A percentile compares a stretch with the other conserved stretches of the same genome.
phyloP scores from a whole-genome alignment of 441 rosid genomes.

The Bocquillonia castaneifolia region DNA sequence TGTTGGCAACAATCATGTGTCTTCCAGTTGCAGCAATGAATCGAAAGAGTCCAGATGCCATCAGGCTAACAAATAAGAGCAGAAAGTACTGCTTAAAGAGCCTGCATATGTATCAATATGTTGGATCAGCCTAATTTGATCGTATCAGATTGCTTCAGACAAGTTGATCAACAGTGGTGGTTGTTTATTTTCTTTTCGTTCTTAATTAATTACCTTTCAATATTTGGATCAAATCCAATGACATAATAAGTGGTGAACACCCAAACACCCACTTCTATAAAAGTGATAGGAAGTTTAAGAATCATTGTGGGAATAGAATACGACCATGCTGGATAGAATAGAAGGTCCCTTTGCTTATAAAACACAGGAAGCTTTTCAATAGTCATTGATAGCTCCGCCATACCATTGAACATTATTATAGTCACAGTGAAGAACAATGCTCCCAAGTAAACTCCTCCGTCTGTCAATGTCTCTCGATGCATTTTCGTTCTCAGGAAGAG shows the following conservation, averaged over 20 bases:
- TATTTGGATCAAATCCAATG: constrained; percentile 62
- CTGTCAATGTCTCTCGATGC: constrained; percentile 38
- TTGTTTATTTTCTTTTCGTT: too few species aligned
- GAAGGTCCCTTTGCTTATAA: constrained; percentile 71
- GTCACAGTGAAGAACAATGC: constrained; percentile 52
- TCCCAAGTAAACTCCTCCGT: constrained; percentile 60
- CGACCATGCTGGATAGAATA: constrained; percentile 72
- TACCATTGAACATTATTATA: constrained; percentile 62
- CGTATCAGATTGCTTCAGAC: too few species aligned
- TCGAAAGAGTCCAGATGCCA: constrained; percentile 68
- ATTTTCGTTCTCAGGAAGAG: constrained; percentile 60
- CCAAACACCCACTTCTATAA: constrained; percentile 69
- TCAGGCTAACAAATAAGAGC: constrained; percentile 49
- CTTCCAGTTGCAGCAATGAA: constrained; percentile 58
- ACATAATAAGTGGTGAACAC: constrained; percentile 61
- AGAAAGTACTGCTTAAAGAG: constrained; percentile 58
- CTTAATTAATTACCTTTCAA: constrained; percentile 63
- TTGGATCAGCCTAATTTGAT: too few species aligned
- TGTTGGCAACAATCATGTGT: constrained; percentile 63
- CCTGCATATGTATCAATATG: too few species aligned
- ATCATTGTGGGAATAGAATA: constrained; percentile 75
- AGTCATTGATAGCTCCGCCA: constrained; percentile 66
- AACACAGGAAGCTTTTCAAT: constrained; percentile 75
- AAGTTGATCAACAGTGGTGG: too few species aligned
- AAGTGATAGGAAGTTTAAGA: constrained; percentile 59